Evolutionary conservation across 768 basidiomycete genomes (phyloP).

Genomic region (Cubamyces lactineus): DNA sequence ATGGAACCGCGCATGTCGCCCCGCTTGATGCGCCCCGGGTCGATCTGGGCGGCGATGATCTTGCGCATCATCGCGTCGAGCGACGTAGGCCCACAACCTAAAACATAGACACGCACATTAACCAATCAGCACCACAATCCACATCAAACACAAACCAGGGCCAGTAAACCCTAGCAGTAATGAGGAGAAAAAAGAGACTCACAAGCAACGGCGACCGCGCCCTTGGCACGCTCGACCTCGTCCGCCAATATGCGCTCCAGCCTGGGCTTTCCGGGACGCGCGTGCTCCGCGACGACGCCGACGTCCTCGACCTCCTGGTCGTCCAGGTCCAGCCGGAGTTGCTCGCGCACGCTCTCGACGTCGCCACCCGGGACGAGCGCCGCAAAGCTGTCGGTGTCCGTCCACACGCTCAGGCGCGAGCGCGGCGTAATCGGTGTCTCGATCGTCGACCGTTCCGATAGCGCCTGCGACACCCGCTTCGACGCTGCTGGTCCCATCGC

Average conservation of each 20-base stretch:
- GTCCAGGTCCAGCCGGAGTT: conserved; percentile 51
- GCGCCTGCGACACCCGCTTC: conserved; percentile 13
- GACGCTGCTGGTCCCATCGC: neutral
- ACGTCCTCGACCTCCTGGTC: conserved; percentile 63
- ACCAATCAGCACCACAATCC: neutral
- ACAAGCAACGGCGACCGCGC: conserved; percentile 71
- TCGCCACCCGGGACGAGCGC: conserved; percentile 31
- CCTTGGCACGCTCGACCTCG: conserved; percentile 59
- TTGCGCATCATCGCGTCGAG: conserved; percentile 72
- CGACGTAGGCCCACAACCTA: conserved; percentile 75
- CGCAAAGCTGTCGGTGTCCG: conserved; percentile 33
- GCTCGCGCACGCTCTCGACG: conserved; percentile 32
- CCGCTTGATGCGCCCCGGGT: conserved; percentile 51
- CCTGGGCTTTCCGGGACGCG: conserved; percentile 67
- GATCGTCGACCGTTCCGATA: conserved; percentile 10
- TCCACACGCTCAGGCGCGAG: conserved; percentile 29
- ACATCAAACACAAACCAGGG: neutral
- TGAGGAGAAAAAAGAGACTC: conserved; percentile 37
- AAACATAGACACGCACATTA: neutral
- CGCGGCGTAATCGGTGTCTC: conserved; percentile 16
- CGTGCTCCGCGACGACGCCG: conserved; percentile 60
- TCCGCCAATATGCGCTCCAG: conserved; percentile 63
- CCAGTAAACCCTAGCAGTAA: no score
- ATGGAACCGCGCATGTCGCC: conserved; percentile 65
- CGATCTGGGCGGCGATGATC: conserved; percentile 61